A percentile compares a stretch with the other conserved stretches of the same genome.
These are phyloP conservation scores for Collybiopsis luxurians DNA, from an alignment of 768 basidiomycete species.

Conservation along the genomic window DNA sequence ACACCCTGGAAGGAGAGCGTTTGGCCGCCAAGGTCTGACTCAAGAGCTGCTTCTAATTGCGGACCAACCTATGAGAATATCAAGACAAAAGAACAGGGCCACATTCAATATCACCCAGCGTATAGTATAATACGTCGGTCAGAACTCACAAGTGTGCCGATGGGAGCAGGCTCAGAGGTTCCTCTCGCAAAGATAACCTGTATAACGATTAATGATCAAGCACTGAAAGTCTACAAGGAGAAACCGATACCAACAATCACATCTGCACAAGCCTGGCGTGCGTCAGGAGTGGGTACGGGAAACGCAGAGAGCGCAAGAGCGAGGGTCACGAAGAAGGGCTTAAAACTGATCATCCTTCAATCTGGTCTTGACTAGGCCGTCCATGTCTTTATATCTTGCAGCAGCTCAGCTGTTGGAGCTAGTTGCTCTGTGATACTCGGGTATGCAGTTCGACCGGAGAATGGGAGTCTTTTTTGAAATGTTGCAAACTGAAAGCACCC, in stretches of 20 bases:
- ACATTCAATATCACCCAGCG: no score
- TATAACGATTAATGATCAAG: background rate
- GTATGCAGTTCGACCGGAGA: no score
- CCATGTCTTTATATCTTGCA: no score
- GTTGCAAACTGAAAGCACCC: no score
- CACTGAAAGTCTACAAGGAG: background rate
- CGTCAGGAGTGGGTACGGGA: conserved; percentile 8
- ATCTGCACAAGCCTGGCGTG: conserved; percentile 10
- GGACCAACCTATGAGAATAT: conserved; percentile 10
- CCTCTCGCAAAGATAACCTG: conserved; percentile 17
- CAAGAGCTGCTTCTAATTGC: conserved; percentile 13
- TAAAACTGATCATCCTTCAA: background rate
- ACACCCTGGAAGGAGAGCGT: conserved; percentile 17
- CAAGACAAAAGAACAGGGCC: background rate
- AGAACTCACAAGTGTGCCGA: conserved; percentile 12
- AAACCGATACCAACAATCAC: background rate
- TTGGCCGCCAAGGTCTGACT: conserved; percentile 12
- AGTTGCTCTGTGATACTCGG: no score
- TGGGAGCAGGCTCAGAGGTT: conserved; percentile 16
- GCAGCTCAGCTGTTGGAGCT: no score
- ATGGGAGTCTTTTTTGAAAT: no score
- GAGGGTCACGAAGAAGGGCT: background rate
- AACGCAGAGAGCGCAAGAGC: background rate
- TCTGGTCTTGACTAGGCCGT: no score
- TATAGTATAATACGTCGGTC: no score